A percentile compares a stretch with the other conserved stretches of the same genome.
Conservation (phyloP, 306 rosid species). For the Fagus sylvatica region DNA sequence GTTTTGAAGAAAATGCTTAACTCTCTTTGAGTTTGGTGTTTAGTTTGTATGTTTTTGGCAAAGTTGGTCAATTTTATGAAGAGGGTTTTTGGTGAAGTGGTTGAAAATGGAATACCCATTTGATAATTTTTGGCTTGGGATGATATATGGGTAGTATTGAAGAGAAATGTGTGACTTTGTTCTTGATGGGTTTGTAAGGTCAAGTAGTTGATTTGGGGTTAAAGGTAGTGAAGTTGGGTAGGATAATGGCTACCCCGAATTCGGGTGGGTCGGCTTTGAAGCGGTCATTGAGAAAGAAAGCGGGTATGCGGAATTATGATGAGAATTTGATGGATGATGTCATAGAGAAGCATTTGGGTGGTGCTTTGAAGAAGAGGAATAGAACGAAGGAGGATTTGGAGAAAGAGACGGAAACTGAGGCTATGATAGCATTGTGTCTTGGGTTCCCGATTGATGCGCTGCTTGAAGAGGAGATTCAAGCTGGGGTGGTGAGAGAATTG, state of each 20-base stretch:
- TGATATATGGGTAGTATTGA: not conserved
- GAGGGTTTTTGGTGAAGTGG: not conserved
- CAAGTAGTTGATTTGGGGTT: constrained; percentile 13
- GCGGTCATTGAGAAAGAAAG: constrained; percentile 70
- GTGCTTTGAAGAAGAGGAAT: constrained; percentile 56
- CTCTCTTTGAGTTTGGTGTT: not conserved
- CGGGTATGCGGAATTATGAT: constrained; percentile 53
- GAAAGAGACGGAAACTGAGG: constrained; percentile 89
- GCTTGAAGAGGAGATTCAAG: constrained; percentile 73
- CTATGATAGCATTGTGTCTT: constrained; percentile 85
- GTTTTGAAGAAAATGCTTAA: not conserved
- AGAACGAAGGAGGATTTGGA: constrained; percentile 64
- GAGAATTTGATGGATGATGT: constrained; percentile 82
- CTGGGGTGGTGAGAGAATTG: constrained; percentile 73
- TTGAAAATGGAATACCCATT: not conserved
- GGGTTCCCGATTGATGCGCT: constrained; percentile 87
- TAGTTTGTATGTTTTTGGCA: not conserved
- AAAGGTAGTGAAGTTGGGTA: constrained; percentile 2
- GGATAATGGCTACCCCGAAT: constrained; percentile 53
- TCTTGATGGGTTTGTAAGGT: constrained; percentile 13
- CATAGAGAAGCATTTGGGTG: constrained; percentile 69
- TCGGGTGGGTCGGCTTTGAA: constrained; percentile 49
- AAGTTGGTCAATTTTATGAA: not conserved
- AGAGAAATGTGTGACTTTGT: constrained; percentile 5
- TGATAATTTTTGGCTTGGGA: not conserved